Evolutionary conservation across 306 rosid genomes (phyloP), one percentile per base, ranked within the genome.

Genomic region (Adenanthera pavonina): DNA sequence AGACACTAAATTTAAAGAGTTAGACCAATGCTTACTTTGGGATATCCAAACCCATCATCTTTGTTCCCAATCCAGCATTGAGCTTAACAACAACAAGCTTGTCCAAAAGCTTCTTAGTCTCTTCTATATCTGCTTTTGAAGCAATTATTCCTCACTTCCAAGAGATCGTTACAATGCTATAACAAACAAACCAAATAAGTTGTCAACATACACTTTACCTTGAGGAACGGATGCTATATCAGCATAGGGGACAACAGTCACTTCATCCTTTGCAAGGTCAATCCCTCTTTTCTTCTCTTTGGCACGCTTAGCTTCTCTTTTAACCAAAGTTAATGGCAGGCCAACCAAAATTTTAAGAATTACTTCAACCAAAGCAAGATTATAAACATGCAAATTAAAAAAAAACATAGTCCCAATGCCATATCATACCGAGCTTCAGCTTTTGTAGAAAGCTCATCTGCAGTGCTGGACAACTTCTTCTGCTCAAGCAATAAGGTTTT

Each of bases 1-100:
- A 38, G n/a, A 57, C 25, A 74, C 4, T 35, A 16, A 74, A 80
- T 30, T 75, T n/a, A 67, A 68, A 40, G 66, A 61, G 44, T 76
- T 53, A 40, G 80, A 83, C 5, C 52, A 38, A 83, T 41, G 36
- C 90, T 75, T 88, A 93, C 97, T 83, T 90, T 84, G 92, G 87
- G 82, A 87, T 88, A 64, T 88, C 61, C 72, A 84, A 83, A 74
- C 89, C 92, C 89, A 88, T 83, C 86, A 86, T 82, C 36, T 80
- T 44, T 41, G 80, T 74, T 41, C 86, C 93, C 6, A 52, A 76
- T 81, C 35, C 71, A 85, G 78, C 85, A 77, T 91, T 79, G 80
- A 90, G 79, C 92, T 91, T 93, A 82, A 91, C 79, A 77, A 91
- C 88, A 64, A 82, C 97, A 81, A 93, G 88, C 84, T 91, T 93